Evolutionary conservation across 208 protist genomes (phyloP), one percentile per base, ranked within the genome.

Genomic region (Trypanosoma rangeli): DNA sequence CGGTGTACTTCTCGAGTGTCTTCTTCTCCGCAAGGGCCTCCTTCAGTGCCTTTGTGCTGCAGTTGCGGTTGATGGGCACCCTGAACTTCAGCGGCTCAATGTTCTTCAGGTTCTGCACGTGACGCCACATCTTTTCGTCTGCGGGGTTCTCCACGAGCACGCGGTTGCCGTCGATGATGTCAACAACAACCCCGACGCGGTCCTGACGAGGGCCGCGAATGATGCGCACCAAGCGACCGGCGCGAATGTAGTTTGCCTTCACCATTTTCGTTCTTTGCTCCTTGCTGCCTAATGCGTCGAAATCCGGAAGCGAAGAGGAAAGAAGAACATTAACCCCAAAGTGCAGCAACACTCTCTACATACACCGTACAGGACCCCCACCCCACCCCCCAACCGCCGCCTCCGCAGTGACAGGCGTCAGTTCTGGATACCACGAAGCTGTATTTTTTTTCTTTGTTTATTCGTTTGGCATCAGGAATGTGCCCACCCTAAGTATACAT

Each of bases 101-200:
- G 74, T 95, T 95, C 78, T 89, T 87, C 58, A 95, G 76, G 82
- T 85, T 93, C 87, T 93, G 85, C 62, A 95, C 90, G 73, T 95
- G 90, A 67, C 90, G 87, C 87, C 90, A 93, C 87, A 95, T 93
- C 87, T 93, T 95, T 68, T 76, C 59, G 67, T 95, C 90, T 72
- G 74, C 70, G n/a, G 90, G 80, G 80, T 95, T 95, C 86, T 95
- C 90, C 64, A 95, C 90, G 53, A 95, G 81, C 55, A 95, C 79
- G 76, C 90, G 90, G 84, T 93, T 95, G 82, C 70, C 87, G 75
- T 95, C 90, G 64, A 95, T 77, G 74, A 95, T 95, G 82, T 93
- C 90, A 74, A 92, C 86, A 76, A 95, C 89, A 49, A 79, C 62
- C 35, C 66, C 79, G 33, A 84, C 74, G 29, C 71, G 69, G 62